Conservation (phyloP, 78 protist species). For the Dictyostelium firmibasis region DNA sequence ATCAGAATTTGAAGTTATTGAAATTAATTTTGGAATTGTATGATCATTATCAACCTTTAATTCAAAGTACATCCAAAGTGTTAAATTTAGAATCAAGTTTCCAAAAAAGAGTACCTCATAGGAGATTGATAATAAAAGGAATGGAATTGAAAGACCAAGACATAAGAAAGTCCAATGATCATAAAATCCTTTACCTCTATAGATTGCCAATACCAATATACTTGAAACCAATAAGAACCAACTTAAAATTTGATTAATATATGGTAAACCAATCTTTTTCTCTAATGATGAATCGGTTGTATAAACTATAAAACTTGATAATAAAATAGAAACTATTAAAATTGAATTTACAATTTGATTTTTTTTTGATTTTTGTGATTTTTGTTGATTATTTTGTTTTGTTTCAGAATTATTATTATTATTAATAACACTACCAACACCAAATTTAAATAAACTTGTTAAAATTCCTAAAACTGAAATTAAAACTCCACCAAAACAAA, state of each 20-base stretch:
- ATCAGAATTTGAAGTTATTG: not conserved
- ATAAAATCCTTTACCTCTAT: slow-evolving; percentile 38
- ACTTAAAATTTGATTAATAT: slow-evolving; percentile 52
- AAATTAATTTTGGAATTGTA: not conserved
- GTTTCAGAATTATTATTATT: too few species aligned
- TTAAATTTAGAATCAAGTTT: slow-evolving; percentile 2
- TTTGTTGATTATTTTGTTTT: not conserved
- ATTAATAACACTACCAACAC: too few species aligned
- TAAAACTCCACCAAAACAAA: not conserved
- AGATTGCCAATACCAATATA: not conserved
- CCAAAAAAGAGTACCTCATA: slow-evolving; percentile 56
- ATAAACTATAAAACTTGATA: slow-evolving; percentile 64
- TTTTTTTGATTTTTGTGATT: not conserved
- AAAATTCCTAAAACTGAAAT: not conserved
- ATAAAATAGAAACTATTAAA: slow-evolving; percentile 19
- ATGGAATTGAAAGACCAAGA: slow-evolving; percentile 44
- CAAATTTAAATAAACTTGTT: not conserved
- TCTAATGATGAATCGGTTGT: slow-evolving; percentile 71
- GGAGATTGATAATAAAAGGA: slow-evolving; percentile 52
- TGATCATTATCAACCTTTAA: not conserved
- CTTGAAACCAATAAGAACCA: slow-evolving; percentile 43
- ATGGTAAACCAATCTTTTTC: slow-evolving; percentile 69
- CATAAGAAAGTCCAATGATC: slow-evolving; percentile 49
- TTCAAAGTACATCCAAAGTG: slow-evolving; percentile 72
- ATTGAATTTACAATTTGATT: not conserved